Evolutionary conservation across 305 asterid species (phyloP), one percentile per base, ranked within the genome.

Genomic region (Fraxinus velutina): DNA sequence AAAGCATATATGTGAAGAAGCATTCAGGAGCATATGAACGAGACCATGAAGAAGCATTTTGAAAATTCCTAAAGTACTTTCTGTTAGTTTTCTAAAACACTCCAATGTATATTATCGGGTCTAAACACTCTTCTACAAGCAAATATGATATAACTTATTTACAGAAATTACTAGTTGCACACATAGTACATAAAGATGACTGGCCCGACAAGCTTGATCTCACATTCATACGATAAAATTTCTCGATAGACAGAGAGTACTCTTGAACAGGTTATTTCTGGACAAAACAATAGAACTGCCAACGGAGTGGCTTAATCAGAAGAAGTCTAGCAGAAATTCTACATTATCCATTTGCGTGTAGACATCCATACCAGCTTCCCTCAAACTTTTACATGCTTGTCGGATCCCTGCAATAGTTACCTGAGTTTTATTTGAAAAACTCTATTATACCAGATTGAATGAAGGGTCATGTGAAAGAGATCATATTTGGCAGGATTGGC

Each of bases 381-480:
- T 13, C 74, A 29, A 29, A 29, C 22, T 30, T 70, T 30, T 30
- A 70, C 37, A 32, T 70, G 75, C 44, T 70, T 24, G 34, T 64
- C n/a, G 5, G 72, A 64, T 30, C 44, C 39, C 42, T 30, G 42
- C 75, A 70, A 32, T 47, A 68, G 79, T 86, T 82, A 89, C 79
- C 96, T 87, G 27, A 79, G 80, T 83, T 93, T 94, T 71, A 92
- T 83, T 83, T 91, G 98, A 76, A 89, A 91, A 74, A 91, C 93
- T 80, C 97, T 83, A 70, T 92, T 92, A 78, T 92, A 89, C 97
- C 97, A 92, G 78, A 92, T 90, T 4, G 96, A 91, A 83, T 92
- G 97, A 84, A 92, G 93, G 76, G 92, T 91, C 97, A 92, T 92
- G 89, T 92, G 97, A 81, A 92, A 92, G 75, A 92, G 89, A 82